A percentile compares a stretch with the other conserved stretches of the same genome.
Evolutionary conservation across 1,139 yeast species (phyloP).

Genomic region (Saccharomyces hybrid): DNA sequence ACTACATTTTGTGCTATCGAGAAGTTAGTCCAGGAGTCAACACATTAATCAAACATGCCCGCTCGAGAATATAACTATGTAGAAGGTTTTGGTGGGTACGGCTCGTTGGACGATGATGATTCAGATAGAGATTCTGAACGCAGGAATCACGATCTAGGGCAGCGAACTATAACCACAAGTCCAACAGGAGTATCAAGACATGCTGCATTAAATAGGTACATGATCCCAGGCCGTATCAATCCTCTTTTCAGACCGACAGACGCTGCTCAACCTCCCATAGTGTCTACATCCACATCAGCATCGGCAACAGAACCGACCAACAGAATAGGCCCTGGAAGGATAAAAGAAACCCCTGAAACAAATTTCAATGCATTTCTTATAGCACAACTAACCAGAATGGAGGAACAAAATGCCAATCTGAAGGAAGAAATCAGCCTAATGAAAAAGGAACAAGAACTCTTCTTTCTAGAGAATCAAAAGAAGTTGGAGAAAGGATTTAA

Average conservation of each 20-base stretch:
- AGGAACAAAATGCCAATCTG: constrained; percentile 17
- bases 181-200: not conserved
- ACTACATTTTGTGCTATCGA: not conserved
- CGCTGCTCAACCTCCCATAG: not conserved
- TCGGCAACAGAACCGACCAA: not conserved
- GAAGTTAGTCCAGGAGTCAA: not conserved
- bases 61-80: not conserved
- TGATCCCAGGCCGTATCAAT: not conserved
- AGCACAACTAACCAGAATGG: not conserved
- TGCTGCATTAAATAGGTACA: not conserved
- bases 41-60: not conserved
- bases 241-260: not conserved
- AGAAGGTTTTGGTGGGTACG: not conserved
- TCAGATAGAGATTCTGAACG: not conserved
- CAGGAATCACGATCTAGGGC: not conserved
- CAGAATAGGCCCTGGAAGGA: not conserved
- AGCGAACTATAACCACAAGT: not conserved
- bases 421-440: constrained; percentile 17
- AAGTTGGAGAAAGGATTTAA: constrained; percentile 19
- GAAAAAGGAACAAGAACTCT: constrained; percentile 33
- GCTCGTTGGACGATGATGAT: not conserved
- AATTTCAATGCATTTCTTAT: not conserved
- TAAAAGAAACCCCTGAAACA: not conserved
- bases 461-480: constrained; percentile 14
- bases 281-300: not conserved